A percentile compares a stretch with the other conserved stretches of the same genome.
Evolutionary conservation across 768 basidiomycete species (phyloP).

Genomic region (Boletus barrowsii): DNA sequence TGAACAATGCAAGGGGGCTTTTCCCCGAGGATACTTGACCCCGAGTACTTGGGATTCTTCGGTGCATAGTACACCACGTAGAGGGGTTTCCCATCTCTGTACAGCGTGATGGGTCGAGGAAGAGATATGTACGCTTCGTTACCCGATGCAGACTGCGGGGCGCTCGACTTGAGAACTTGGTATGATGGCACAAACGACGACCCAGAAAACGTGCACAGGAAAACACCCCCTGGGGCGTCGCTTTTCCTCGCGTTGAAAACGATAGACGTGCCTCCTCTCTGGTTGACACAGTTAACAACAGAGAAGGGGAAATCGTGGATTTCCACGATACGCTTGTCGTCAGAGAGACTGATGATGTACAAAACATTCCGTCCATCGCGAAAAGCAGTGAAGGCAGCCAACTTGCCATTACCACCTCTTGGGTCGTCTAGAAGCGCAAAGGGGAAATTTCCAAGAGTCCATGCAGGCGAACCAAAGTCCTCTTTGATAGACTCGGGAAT

Average conservation of each 20-base stretch:
- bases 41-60: slow-evolving; percentile 57
- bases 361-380: slow-evolving; percentile 34
- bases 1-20: slow-evolving; percentile 65
- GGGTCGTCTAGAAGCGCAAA: slow-evolving; percentile 44
- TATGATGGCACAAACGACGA: slow-evolving; percentile 23
- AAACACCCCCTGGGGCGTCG: slow-evolving; percentile 31
- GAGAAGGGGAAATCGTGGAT: slow-evolving; percentile 35
- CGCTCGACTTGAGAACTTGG: slow-evolving; percentile 22
- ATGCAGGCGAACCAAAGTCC: slow-evolving; percentile 59
- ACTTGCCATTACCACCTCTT: slow-evolving; percentile 14
- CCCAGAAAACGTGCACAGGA: slow-evolving; percentile 27
- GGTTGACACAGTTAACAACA: slow-evolving; percentile 22
- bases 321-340: slow-evolving; percentile 24
- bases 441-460: slow-evolving; percentile 48
- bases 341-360: slow-evolving; percentile 31
- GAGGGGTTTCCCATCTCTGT: slow-evolving; percentile 37
- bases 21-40: slow-evolving; percentile 45
- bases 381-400: slow-evolving; percentile 30
- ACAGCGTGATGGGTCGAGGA: slow-evolving; percentile 47
- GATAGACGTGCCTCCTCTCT: slow-evolving; percentile 21
- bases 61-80: slow-evolving; percentile 70
- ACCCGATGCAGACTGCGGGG: slow-evolving; percentile 13
- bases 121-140: slow-evolving; percentile 39
- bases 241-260: slow-evolving; percentile 34
- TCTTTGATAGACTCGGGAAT: slow-evolving; percentile 42